A percentile compares a stretch with the other conserved stretches of the same genome.
These are phyloP conservation scores for Fusarium sp. DNA, from an alignment of 2,329 filamentous ascomycete species.

Conservation along the genomic window DNA sequence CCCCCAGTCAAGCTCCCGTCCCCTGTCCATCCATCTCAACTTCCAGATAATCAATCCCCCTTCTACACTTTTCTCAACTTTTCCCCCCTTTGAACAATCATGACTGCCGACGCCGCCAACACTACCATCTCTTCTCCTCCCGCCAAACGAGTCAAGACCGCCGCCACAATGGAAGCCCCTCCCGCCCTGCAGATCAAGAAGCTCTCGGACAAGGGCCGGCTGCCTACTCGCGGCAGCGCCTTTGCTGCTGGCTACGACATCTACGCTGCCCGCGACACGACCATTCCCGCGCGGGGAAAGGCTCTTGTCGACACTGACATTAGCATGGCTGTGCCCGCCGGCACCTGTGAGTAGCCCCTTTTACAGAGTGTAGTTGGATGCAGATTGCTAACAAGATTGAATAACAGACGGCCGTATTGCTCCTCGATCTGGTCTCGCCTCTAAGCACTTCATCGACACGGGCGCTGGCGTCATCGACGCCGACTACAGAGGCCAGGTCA, in stretches of 20 bases:
- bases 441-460: conserved; percentile 96
- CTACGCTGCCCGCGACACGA: conserved; percentile 80
- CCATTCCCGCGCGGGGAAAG: conserved; percentile 85
- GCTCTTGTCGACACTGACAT: conserved; percentile 91
- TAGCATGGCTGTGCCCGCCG: conserved; percentile 87
- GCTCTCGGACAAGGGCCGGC: conserved; percentile 79
- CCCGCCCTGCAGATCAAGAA: conserved; percentile 89
- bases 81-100: conserved; percentile 12
- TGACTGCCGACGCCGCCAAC: conserved; percentile 40
- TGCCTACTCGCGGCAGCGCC: conserved; percentile 88
- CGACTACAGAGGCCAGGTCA: conserved; percentile 94
- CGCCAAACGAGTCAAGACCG: conserved; percentile 81
- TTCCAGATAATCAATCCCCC: conserved; percentile 37
- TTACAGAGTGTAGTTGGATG: not conserved
- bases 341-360: conserved; percentile 76
- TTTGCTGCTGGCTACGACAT: conserved; percentile 95
- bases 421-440: conserved; percentile 88
- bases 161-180: conserved; percentile 53
- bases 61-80: conserved; percentile 1
- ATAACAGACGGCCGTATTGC: conserved; percentile 84
- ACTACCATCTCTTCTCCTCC: conserved; percentile 75
- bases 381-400: not conserved
- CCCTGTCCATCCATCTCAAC: too few species aligned
- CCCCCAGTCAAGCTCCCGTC: conserved; percentile 1
- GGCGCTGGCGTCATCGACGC: conserved; percentile 98